Conservation (phyloP, 2,329 filamentous ascomycete genomes). For the Penicillium sp. region DNA sequence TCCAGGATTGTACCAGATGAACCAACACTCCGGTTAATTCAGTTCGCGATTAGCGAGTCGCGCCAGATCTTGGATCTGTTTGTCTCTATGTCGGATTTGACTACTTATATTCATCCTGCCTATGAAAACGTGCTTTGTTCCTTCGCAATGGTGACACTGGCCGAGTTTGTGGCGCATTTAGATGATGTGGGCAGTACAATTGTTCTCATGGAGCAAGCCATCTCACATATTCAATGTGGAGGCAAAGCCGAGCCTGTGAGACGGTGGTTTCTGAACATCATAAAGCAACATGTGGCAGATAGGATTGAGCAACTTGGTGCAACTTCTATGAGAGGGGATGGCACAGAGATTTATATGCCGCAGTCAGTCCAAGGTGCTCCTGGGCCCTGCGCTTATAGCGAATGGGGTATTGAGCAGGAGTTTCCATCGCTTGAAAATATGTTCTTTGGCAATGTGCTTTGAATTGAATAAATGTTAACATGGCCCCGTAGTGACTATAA, state of each 20-base stretch:
- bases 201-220: neutral
- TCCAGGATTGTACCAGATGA: neutral
- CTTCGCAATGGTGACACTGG: neutral
- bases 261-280: conserved; percentile 16
- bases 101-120: neutral
- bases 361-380: neutral
- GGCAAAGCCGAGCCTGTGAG: conserved; percentile 18
- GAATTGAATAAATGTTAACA: neutral
- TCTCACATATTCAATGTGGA: conserved; percentile 18
- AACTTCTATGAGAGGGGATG: neutral
- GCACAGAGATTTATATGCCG: neutral
- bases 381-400: conserved; percentile 5
- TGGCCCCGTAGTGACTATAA: neutral
- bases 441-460: conserved; percentile 14
- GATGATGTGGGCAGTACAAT: neutral
- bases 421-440: conserved; percentile 19
- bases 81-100: neutral
- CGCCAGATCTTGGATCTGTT: neutral
- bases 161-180: neutral
- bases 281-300: conserved; percentile 12
- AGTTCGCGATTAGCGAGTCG: neutral
- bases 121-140: neutral
- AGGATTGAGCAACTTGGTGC: neutral
- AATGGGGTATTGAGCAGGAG: conserved; percentile 12
- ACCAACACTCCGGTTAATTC: neutral